phyloP scores from a whole-genome alignment of 352 stramenopile species.

The Halophytophthora polymorphica region DNA sequence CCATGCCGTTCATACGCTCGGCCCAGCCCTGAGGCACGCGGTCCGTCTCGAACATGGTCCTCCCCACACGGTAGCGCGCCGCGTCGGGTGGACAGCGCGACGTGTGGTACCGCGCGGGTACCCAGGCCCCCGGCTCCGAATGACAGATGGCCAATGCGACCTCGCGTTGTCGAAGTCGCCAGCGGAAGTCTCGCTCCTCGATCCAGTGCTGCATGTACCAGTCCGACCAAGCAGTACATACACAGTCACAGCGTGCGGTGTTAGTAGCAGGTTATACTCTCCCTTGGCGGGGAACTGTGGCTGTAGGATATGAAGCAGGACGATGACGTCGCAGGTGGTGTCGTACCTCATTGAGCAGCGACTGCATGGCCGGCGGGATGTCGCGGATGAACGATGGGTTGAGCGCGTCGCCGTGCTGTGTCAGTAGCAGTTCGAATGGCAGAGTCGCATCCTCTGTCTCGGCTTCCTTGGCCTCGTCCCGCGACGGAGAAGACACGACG shows the following conservation, averaged over 20 bases:
- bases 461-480: neutral
- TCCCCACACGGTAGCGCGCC: conserved; percentile 66
- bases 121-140: conserved; percentile 91
- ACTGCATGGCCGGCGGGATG: conserved; percentile 43
- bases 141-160: conserved; percentile 87
- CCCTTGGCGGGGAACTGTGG: no score
- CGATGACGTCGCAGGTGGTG: neutral
- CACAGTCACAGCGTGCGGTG: no score
- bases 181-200: conserved; percentile 68
- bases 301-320: neutral
- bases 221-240: neutral
- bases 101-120: conserved; percentile 69
- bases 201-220: conserved; percentile 51
- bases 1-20: conserved; percentile 87
- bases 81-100: conserved; percentile 56
- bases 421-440: conserved; percentile 61
- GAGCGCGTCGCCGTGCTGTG: conserved; percentile 63
- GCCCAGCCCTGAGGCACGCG: conserved; percentile 88
- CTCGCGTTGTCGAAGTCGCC: conserved; percentile 33
- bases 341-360: conserved; percentile 37
- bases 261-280: no score
- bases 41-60: conserved; percentile 96
- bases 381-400: conserved; percentile 68
- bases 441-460: neutral
- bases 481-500: neutral